Evolutionary conservation across 352 stramenopile species (phyloP), one percentile per base, ranked within the genome.

Genomic region (Phytophthora pisi): DNA sequence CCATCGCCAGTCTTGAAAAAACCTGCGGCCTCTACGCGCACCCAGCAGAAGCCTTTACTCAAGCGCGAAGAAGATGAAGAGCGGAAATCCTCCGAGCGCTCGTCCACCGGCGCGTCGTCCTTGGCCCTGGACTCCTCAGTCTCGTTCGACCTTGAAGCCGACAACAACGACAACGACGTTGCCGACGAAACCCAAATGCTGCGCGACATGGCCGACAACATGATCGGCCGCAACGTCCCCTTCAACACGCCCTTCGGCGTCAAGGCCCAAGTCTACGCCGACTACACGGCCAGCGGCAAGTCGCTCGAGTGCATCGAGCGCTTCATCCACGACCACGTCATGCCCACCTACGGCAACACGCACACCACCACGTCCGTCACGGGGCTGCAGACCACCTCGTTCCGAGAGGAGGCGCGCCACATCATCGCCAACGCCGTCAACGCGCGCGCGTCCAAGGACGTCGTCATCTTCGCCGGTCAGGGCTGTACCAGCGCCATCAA

Each of bases 261-360:
- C 26, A 82, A 81, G 28, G 90, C 88, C 3, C 72, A 98, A 23
- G 79, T 96, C 38, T 99, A 99, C 66, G 95, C 88, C 18, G 97
- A 99, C 78, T 98, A 96, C 61, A 98, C 95, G 1, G 96, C 96
- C 20, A 97, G 87, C 40, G 90, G 93, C 52, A 91, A 95, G 66
- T 85, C 92, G 2, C 62, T 98, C 6, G 67, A 70, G 55, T 94
- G 80, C 34, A 92, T 99, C 30, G 97, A 99, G 72, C 59, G 79
- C 11, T 98, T 97, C 64, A 81, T 99, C 9, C 58, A 74, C 28
- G 50, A 89, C 38, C 75, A 92, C 16, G 97, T 98, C 42, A 70
- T 98, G 55, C 96, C 97, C 1, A 84, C 97, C 7, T 98, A 99
- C 71, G 96, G 92, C 30, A 99, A 99, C 73, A 99, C 97, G 11